Percentiles rank a stretch among this genome's conserved stretches.
phyloP scores from a whole-genome alignment of 2,329 filamentous ascomycete species.

The Aspergillus ochraceoroseus region DNA sequence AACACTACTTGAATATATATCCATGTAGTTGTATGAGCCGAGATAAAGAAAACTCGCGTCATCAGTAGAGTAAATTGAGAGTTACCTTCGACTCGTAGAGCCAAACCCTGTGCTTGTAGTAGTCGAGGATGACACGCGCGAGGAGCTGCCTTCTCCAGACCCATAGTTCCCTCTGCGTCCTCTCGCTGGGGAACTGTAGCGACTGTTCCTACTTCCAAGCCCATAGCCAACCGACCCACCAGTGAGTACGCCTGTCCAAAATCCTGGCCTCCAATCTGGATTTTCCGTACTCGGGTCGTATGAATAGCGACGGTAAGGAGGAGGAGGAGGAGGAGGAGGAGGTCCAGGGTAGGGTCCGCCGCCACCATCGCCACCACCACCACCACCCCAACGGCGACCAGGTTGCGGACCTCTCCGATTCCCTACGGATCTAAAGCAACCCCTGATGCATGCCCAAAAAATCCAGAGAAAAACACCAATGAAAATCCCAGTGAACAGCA shows the following conservation, averaged over 20 bases:
- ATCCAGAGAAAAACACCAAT: slow-evolving; percentile 29
- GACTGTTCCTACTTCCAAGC: slow-evolving; percentile 31
- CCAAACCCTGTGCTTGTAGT: slow-evolving; percentile 44
- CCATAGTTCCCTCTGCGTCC: slow-evolving; percentile 21
- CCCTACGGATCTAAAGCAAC: slow-evolving; percentile 24
- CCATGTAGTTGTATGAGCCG: too few relatives aligned
- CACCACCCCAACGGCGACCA: slow-evolving; percentile 34
- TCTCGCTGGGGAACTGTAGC: slow-evolving; percentile 15
- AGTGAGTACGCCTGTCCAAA: slow-evolving; percentile 45
- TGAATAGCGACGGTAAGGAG: slow-evolving; percentile 4
- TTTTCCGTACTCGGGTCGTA: slow-evolving; percentile 10
- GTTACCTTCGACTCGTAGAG: slow-evolving; percentile 41
- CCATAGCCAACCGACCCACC: slow-evolving; percentile 44
- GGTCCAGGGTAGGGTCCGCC: slow-evolving; percentile 24
- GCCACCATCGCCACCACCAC: slow-evolving; percentile 29
- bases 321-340: slow-evolving; percentile 11
- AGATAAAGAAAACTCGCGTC: too few relatives aligned
- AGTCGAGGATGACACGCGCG: slow-evolving; percentile 31
- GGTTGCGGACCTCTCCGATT: slow-evolving; percentile 29
- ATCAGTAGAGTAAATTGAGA: too few relatives aligned
- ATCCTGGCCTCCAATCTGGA: slow-evolving; percentile 44
- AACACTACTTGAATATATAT: too few relatives aligned
- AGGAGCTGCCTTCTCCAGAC: slow-evolving; percentile 34
- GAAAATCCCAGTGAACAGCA: slow-evolving; percentile 36
- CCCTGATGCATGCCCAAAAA: slow-evolving; percentile 23